Percentiles rank a stretch among this genome's conserved stretches.
Evolutionary conservation across 345 rosid species (phyloP).

Genomic region (Geranium rotundifolium): DNA sequence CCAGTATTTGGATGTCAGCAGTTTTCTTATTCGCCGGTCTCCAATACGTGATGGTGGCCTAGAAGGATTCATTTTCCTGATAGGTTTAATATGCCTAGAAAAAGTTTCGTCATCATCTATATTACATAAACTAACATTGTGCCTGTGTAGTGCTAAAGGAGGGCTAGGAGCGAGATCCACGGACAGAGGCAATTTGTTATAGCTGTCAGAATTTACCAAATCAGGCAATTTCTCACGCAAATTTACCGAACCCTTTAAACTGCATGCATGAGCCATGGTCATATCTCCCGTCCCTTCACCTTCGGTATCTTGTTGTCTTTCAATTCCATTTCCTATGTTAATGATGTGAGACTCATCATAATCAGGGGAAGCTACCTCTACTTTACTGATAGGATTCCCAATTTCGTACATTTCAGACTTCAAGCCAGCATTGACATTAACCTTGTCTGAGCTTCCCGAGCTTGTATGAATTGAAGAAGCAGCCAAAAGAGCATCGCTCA

Average conservation of each 20-base stretch:
- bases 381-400: slow-evolving; percentile 12
- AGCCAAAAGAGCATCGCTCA: slow-evolving; percentile 16
- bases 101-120: slow-evolving; percentile 67
- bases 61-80: slow-evolving; percentile 34
- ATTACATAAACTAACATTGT: slow-evolving; percentile 38
- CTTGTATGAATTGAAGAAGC: slow-evolving; percentile 19
- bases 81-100: slow-evolving; percentile 43
- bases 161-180: slow-evolving; percentile 19
- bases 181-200: slow-evolving; percentile 24
- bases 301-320: slow-evolving; percentile 14
- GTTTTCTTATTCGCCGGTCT: slow-evolving; percentile 51
- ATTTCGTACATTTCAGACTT: slow-evolving; percentile 17
- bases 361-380: slow-evolving; percentile 20
- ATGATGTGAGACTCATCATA: slow-evolving; percentile 21
- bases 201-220: slow-evolving; percentile 20
- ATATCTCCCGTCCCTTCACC: slow-evolving; percentile 27
- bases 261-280: slow-evolving; percentile 11
- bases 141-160: slow-evolving; percentile 41
- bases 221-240: slow-evolving; percentile 21
- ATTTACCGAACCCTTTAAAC: slow-evolving; percentile 29
- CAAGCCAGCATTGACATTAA: slow-evolving; percentile 7
- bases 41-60: slow-evolving; percentile 50
- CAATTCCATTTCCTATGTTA: slow-evolving; percentile 18
- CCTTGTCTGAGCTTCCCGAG: slow-evolving; percentile 18
- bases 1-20: slow-evolving; percentile 52